Evolutionary conservation across 2,329 filamentous ascomycete species (phyloP), one percentile per base, ranked within the genome.

Genomic region (Diaporthe vaccinii): DNA sequence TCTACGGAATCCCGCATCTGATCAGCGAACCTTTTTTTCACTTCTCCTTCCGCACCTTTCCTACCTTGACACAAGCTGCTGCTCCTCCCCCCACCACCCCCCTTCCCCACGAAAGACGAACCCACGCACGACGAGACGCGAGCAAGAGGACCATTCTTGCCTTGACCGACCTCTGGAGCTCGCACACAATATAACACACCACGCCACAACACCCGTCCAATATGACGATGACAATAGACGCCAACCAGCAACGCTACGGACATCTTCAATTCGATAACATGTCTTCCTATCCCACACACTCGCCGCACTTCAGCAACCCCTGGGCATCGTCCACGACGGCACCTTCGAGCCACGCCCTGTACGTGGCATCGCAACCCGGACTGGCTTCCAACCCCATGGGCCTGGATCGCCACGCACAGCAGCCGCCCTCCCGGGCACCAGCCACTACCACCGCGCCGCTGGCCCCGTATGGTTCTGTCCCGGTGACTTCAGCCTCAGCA

Each of bases 211-310:
- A 76, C 75, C 74, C 75, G 77, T 81, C 79, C 86, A 91, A 85
- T 85, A 98, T 98, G 95, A 97, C 95, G 87, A 98, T 98, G 95
- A 94, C 96, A 85, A 91, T 98, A 88, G 95, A 98, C 87, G 92
- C 92, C 82, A 94, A 95, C 85, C 95, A 96, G 87, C 94, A 92
- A 87, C 91, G 91, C 84, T 94, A 93, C 87, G 94, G 90, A 82
- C 91, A 90, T 83, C 85, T 98, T 87, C 92, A 91, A 84, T 97
- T 96, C 88, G 94, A 96, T 84, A 89, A 91, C 84, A 92, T 95
- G 89, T 92, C 94, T 83, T 84, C 86, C 80, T 95, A 94, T 85
- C 83, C 88, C 81, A 83, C 89, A 87, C 82, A 89, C 86, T 82
- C 86, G 55, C 91, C 94, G 78, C 93, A 97, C 78, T 98, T 98